These are phyloP conservation scores for Pseudoneurospora amorphoporcata DNA, from an alignment of 495 filamentous ascomycete species.

Conservation along the genomic window DNA sequence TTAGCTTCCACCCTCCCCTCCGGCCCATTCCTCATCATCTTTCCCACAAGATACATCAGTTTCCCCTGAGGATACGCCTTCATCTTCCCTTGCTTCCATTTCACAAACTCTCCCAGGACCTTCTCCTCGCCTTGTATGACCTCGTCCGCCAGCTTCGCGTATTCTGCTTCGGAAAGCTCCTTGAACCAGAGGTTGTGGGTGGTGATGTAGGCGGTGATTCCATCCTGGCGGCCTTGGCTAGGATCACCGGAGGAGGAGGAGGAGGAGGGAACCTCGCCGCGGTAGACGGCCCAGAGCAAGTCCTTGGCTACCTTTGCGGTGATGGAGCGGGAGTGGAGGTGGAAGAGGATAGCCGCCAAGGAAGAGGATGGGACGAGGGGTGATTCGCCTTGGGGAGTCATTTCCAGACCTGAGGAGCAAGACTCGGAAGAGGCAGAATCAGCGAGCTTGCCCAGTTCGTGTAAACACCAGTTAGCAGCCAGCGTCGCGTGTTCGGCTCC, in stretches of 20 bases:
- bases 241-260: no score
- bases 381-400: conserved; percentile 26
- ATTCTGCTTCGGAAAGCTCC: conserved; percentile 50
- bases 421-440: conserved; percentile 13
- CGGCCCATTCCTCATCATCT: conserved; percentile 72
- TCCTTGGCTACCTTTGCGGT: conserved; percentile 69
- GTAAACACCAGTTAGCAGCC: conserved; percentile 66
- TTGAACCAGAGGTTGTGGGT: conserved; percentile 54
- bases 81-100: conserved; percentile 39
- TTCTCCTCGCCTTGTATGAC: conserved; percentile 44
- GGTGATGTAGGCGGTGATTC: conserved; percentile 50
- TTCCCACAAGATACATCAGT: conserved; percentile 78
- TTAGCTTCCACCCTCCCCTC: conserved; percentile 70
- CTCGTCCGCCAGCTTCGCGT: conserved; percentile 42
- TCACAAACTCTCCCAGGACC: conserved; percentile 59
- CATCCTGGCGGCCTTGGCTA: conserved; percentile 6
- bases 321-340: conserved; percentile 55
- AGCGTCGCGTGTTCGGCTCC: conserved; percentile 20
- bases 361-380: conserved; percentile 45
- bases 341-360: conserved; percentile 57
- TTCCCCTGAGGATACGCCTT: conserved; percentile 50
- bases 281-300: conserved; percentile 51
- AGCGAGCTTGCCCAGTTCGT: conserved; percentile 73
- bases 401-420: conserved; percentile 17
- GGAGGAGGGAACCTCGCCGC: conserved; percentile 20